These are phyloP conservation scores for Nematocida minor DNA, from an alignment of 371 early-diverging fungal genomes.

Conservation along the genomic window DNA sequence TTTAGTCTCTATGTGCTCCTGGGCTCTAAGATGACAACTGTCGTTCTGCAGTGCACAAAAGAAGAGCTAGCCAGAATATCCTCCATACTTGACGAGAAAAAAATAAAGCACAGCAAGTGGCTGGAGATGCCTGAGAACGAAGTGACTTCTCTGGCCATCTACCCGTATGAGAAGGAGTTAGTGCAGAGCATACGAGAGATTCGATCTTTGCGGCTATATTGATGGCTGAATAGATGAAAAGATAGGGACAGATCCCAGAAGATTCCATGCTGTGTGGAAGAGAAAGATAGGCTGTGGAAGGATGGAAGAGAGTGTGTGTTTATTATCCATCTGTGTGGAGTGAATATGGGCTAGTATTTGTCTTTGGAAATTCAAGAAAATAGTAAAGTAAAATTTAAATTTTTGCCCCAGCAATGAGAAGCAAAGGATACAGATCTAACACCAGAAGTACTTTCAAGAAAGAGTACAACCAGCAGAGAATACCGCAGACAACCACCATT, in stretches of 20 bases:
- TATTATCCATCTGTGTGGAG: too few relatives aligned
- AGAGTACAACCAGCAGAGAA: slow-evolving; percentile 78
- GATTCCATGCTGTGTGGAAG: neutral
- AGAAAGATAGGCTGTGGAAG: too few relatives aligned
- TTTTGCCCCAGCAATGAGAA: slow-evolving; percentile 61
- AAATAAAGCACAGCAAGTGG: slow-evolving; percentile 54
- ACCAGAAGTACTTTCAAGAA: slow-evolving; percentile 94
- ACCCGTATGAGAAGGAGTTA: slow-evolving; percentile 25
- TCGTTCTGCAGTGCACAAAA: slow-evolving; percentile 50
- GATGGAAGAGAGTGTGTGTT: too few relatives aligned
- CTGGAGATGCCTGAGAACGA: slow-evolving; percentile 60
- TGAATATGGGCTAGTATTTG: neutral
- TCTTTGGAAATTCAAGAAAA: neutral
- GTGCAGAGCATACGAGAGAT: neutral
- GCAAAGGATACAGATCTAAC: slow-evolving; percentile 79
- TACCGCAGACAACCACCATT: slow-evolving; percentile 85
- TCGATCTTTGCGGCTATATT: neutral
- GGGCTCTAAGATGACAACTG: slow-evolving; percentile 44
- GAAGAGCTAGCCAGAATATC: slow-evolving; percentile 35
- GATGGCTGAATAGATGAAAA: too few relatives aligned
- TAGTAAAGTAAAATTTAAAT: slow-evolving; percentile 53
- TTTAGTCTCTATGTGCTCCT: slow-evolving; percentile 38
- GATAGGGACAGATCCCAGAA: too few relatives aligned
- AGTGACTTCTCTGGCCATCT: slow-evolving; percentile 50
- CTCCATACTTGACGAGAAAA: neutral